Evolutionary conservation across 2,329 filamentous ascomycete genomes (phyloP), one percentile per base, ranked within the genome.

Genomic region (Claviceps capensis): DNA sequence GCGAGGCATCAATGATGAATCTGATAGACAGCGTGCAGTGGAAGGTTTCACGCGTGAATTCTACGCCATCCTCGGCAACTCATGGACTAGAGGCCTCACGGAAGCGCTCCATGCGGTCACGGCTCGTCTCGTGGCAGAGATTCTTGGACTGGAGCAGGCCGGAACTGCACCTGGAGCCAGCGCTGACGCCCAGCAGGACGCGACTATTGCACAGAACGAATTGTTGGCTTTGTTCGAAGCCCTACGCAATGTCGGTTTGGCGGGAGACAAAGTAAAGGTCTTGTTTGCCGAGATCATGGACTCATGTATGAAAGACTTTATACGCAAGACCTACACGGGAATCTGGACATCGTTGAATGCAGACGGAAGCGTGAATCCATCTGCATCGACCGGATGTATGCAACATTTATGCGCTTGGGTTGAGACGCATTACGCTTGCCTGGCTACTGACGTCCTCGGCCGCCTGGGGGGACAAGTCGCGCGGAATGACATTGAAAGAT

Each of bases 221-320:
- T 67, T 86, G 47, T 65, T 79, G 34, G 63, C 72, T 42, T 66
- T 87, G 17, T 69, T 85, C 2, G 73, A 77, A 48, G 76, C 78
- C 8, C 68, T 89, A 16, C 70, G 76, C 57, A 73, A 77, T 47
- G 79, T 88, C 22, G 86, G 85, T 0, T 68, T 89, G 17, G 81
- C 81, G 1, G 83, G 83, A 26, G 81, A 86, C 59, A 73, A 71
- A 48, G 85, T 86, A 49, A 82, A 88, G 60, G 76, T 84, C 34
- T 71, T 85, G 38, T 83, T 88, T 60, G 86, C 84, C 16, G 81
- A 85, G 63, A 74, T 85, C 26, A 82, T 88, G 73, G 76, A 88
- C 61, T 68, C 69, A 38, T 72, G 83, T 53, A 81, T 89, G 72
- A 74, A 75, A 44, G 70, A 76, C 13, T 85, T 83, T 58, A 77